Evolutionary conservation across 495 filamentous ascomycete species (phyloP).

Genomic region (Aspergillus sclerotiicarbonarius): DNA sequence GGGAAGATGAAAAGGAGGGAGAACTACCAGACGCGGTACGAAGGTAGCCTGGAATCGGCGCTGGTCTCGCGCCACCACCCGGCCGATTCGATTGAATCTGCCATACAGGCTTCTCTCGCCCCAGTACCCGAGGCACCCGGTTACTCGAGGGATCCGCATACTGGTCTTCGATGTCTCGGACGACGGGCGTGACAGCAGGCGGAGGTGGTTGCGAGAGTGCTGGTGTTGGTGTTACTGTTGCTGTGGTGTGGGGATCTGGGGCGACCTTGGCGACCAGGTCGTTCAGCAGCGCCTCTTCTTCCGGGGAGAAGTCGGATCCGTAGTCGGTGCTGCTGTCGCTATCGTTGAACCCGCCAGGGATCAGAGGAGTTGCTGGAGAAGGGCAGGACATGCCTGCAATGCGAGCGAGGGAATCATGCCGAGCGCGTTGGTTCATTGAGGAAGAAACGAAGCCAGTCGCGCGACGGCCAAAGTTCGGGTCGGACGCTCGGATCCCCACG

Average conservation of each 20-base stretch:
- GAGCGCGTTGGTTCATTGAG: background rate
- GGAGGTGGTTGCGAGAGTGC: constrained; percentile 11
- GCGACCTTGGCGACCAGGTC: constrained; percentile 41
- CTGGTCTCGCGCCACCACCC: constrained; percentile 17
- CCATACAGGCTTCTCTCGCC: constrained; percentile 40
- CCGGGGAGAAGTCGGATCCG: constrained; percentile 67
- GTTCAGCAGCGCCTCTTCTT: constrained; percentile 56
- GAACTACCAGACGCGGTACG: constrained; percentile 33
- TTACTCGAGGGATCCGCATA: constrained; percentile 26
- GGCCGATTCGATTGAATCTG: constrained; percentile 21
- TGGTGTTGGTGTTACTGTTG: constrained; percentile 9
- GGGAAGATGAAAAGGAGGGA: constrained; percentile 1
- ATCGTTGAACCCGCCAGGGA: constrained; percentile 19
- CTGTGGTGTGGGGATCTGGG: constrained; percentile 24
- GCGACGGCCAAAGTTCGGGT: background rate
- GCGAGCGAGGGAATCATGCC: constrained; percentile 21
- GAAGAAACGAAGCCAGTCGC: background rate
- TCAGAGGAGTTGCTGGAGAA: constrained; percentile 15
- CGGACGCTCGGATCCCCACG: background rate
- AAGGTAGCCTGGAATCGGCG: constrained; percentile 31
- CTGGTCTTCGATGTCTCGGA: constrained; percentile 40
- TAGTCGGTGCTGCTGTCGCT: constrained; percentile 54
- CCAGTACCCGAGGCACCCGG: constrained; percentile 43
- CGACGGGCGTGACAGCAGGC: constrained; percentile 4
- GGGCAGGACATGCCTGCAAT: constrained; percentile 43